Evolutionary conservation across 495 filamentous ascomycete species (phyloP).

Genomic region (Platismatia glauca): DNA sequence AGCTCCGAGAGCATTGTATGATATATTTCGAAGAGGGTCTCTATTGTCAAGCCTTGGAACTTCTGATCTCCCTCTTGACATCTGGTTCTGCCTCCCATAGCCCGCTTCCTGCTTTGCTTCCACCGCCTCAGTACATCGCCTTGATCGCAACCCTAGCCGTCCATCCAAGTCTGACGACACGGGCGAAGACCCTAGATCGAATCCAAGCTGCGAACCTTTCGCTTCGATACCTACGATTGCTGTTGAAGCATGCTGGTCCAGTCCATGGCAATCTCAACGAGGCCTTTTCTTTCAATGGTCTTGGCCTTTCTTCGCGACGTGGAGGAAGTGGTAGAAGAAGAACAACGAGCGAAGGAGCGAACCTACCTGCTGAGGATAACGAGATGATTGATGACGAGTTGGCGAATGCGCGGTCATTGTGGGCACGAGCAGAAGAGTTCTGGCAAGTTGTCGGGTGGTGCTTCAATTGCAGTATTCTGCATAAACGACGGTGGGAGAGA

Average conservation of each 20-base stretch:
- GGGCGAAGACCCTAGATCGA: conserved; percentile 43
- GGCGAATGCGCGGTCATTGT: conserved; percentile 57
- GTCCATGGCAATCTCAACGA: conserved; percentile 36
- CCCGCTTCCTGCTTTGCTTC: conserved; percentile 36
- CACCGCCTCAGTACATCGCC: conserved; percentile 51
- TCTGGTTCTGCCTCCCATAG: conserved; percentile 41
- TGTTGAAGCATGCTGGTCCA: conserved; percentile 44
- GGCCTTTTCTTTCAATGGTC: conserved; percentile 45
- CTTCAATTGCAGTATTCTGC: conserved; percentile 74
- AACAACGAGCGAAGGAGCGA: conserved; percentile 20
- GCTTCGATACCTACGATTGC: conserved; percentile 49
- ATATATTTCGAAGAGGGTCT: conserved; percentile 72
- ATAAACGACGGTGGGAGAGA: conserved; percentile 63
- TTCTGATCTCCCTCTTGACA: conserved; percentile 56
- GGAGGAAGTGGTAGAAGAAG: conserved; percentile 27
- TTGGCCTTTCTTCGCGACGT: conserved; percentile 27
- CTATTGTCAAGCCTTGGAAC: conserved; percentile 56
- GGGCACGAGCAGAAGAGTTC: conserved; percentile 67
- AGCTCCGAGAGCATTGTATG: conserved; percentile 54
- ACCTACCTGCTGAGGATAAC: conserved; percentile 27
- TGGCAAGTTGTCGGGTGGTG: conserved; percentile 89
- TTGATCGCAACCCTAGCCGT: conserved; percentile 59
- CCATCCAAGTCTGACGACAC: conserved; percentile 61
- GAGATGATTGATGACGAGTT: conserved; percentile 44
- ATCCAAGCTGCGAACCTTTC: conserved; percentile 45